These are phyloP conservation scores for Diaporthe vaccinii DNA, from an alignment of 2,329 filamentous ascomycete genomes.

Conservation along the genomic window DNA sequence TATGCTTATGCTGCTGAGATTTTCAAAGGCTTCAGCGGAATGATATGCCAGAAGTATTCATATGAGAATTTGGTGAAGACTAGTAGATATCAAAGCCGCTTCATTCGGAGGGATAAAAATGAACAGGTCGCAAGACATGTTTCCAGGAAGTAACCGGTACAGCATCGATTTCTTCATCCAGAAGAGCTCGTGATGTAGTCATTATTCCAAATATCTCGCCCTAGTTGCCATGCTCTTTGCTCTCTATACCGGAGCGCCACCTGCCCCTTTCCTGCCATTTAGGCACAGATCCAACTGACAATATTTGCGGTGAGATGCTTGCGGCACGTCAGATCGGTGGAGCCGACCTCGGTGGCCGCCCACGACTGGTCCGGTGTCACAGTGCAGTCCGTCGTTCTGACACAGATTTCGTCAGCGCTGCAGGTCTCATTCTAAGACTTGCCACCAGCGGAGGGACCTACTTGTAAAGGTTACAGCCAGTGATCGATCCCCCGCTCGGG, in stretches of 20 bases:
- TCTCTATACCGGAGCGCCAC: neutral
- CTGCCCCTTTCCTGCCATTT: neutral
- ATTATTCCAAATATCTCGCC: neutral
- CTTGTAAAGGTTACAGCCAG: conserved; percentile 36
- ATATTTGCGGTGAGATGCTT: conserved; percentile 36
- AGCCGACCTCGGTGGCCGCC: conserved; percentile 33
- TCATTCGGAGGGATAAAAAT: neutral
- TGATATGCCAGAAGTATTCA: neutral
- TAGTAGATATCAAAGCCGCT: neutral
- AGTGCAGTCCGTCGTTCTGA: conserved; percentile 32
- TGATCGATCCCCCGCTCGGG: conserved; percentile 9
- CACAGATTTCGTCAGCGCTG: neutral
- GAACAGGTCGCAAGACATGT: neutral
- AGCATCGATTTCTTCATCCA: too few species aligned
- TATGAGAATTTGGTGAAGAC: neutral
- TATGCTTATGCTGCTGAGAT: neutral
- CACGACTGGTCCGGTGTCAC: conserved; percentile 34
- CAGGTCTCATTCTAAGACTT: neutral
- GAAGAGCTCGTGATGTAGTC: neutral
- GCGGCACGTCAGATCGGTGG: conserved; percentile 36
- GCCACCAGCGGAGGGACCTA: neutral
- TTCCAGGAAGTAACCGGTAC: too few species aligned
- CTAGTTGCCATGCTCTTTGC: neutral
- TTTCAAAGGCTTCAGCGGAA: neutral
- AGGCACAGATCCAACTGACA: conserved; percentile 36